Base-by-base conservation (phyloP, 2,329 filamentous ascomycete species). In the Oidium heveae region DNA sequence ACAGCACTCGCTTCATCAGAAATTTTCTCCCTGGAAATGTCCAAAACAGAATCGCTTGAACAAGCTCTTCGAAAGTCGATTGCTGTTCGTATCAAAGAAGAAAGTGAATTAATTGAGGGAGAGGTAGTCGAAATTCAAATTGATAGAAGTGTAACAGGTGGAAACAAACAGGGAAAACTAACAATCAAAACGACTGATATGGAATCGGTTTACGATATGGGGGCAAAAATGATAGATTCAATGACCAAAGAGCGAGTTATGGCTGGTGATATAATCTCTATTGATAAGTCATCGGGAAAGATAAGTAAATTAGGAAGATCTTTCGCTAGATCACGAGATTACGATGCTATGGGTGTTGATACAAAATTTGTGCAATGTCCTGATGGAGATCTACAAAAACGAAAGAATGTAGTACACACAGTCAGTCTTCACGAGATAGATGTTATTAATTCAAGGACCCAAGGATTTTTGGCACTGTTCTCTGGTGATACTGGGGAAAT, bases 171-270 rank as follows among this genome's bases (percentile, higher is more conserved):
- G 74, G 91, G 91, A 64, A 98, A 98, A 70, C 80, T 98, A 59
- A 98, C 91, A 20, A 94, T 98, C 72, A 98, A 98, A 72, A 98
- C 91, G 12, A 96, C 89, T 56, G 91, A 98, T 68, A 98, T 98
- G 91, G 91, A 98, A 70, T 94, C 91, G 13, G 85, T 98, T 60
- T 98, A 96, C 71, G 91, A 98, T 65, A 95, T 98, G 88, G 91
- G 91, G 60, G 89, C 84, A 61, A 96, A 96, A 71, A 96, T 98
- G 91, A 98, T 98, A 61, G 91, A 98, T 66, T 87, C 87, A 60
- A 95, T 98, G 87, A 95, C 88, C 61, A 96, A 96, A 70, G 91
- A 98, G 72, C 89, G 93, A 63, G 86, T 98, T 60, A 94, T 96
- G 82, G 91, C 91, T 4, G 91, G 91, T 62, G 91, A 98, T 67